A percentile compares a stretch with the other conserved stretches of the same genome.
Evolutionary conservation across 106 monocot genomes (phyloP).

Genomic region (Hemerocallis citrina): DNA sequence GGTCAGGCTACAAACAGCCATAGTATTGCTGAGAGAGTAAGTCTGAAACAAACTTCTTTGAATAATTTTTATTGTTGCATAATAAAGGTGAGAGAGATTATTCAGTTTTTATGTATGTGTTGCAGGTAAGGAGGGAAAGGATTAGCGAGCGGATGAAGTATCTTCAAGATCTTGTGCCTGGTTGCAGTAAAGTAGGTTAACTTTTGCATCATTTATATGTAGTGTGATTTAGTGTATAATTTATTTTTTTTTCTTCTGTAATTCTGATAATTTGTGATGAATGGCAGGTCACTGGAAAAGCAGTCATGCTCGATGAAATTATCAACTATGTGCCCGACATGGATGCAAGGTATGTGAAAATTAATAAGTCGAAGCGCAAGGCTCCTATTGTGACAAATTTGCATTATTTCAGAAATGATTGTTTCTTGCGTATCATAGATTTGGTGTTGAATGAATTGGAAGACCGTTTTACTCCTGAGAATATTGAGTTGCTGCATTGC

Average conservation of each 20-base stretch:
- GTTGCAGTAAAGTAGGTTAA: slow-evolving; percentile 55
- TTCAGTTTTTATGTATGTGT: not conserved
- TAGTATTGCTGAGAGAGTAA: slow-evolving; percentile 32
- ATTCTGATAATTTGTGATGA: not conserved
- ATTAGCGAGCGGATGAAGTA: slow-evolving; percentile 82
- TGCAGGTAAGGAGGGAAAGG: slow-evolving; percentile 71
- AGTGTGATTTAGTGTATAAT: not conserved
- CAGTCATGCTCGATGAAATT: slow-evolving; percentile 52
- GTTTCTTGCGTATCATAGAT: no score
- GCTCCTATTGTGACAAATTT: no score
- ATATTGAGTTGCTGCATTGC: no score
- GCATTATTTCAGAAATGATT: no score
- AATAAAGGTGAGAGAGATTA: not conserved
- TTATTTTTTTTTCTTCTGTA: not conserved
- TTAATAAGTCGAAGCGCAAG: no score
- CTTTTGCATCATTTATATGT: not conserved
- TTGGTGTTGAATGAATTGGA: no score
- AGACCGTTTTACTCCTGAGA: no score
- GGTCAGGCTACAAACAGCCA: slow-evolving; percentile 40
- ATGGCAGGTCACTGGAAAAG: slow-evolving; percentile 43
- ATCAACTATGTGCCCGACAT: slow-evolving; percentile 67
- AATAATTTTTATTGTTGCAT: no score
- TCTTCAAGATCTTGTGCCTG: slow-evolving; percentile 84
- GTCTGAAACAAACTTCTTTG: not conserved
- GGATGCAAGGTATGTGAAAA: no score